Evolutionary conservation across 257 asterid species (phyloP).

Genomic region (Ilex aquifolium): DNA sequence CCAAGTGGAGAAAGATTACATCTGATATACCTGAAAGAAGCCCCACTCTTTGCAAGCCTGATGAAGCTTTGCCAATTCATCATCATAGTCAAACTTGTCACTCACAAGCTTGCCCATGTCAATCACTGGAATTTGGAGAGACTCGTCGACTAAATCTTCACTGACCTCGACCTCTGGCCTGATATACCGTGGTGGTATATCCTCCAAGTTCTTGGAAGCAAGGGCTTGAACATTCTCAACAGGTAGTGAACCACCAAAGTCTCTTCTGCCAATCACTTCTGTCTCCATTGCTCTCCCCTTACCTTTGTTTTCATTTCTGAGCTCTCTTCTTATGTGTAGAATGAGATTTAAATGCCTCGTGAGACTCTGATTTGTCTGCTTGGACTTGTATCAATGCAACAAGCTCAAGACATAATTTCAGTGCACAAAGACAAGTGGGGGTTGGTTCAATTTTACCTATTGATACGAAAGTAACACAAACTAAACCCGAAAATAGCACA

Average conservation of each 20-base stretch:
- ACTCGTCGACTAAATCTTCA: constrained; percentile 13
- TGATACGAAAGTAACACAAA: too few species aligned
- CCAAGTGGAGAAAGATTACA: too few species aligned
- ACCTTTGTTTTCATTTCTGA: too few species aligned
- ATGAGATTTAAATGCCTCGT: too few species aligned
- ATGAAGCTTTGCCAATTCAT: constrained; percentile 30
- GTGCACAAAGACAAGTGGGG: too few species aligned
- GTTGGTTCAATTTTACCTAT: too few species aligned
- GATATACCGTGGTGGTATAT: constrained; percentile 22
- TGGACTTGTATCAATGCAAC: too few species aligned
- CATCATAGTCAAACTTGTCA: constrained; percentile 4
- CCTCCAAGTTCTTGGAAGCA: constrained; percentile 15
- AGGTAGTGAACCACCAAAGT: constrained; percentile 33
- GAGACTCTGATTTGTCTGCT: too few species aligned
- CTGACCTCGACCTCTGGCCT: constrained; percentile 18
- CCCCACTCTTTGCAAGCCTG: constrained; percentile 34
- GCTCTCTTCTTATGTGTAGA: too few species aligned
- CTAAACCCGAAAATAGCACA: too few species aligned
- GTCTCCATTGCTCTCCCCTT: constrained; percentile 7
- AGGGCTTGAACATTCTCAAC: constrained; percentile 32
- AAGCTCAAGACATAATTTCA: too few species aligned
- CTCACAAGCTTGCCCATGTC: constrained; percentile 24
- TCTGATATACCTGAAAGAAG: constrained; percentile 30
- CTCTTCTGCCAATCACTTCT: constrained; percentile 1
- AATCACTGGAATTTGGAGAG: constrained; percentile 28